Evolutionary conservation across 2,329 filamentous ascomycete genomes (phyloP), one percentile per base, ranked within the genome.

Genomic region (Fusarium heterosporum): DNA sequence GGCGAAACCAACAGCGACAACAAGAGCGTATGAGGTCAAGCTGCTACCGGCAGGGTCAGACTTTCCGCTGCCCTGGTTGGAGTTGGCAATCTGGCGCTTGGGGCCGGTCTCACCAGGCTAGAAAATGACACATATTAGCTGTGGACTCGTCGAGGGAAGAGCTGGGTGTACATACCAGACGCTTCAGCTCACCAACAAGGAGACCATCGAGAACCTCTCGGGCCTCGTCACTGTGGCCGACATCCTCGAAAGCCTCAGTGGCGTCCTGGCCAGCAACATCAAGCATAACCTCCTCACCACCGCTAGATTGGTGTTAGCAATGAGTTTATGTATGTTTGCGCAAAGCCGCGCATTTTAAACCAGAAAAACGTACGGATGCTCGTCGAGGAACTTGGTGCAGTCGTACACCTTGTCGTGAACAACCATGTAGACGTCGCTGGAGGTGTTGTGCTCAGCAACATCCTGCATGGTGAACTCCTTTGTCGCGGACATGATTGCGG

Each of bases 371-470:
- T 84, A 90, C 88, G 96, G 96, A 81, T 99, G 96, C 89, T 99
- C 96, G 78, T 98, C 95, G 72, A 98, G 85, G 81, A 99, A 99
- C 81, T 90, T 91, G 75, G 89, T 87, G 78, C 85, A 81, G 80
- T 98, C 88, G 88, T 98, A 99, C 83, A 99, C 90, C 85, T 97
- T 97, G 82, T 97, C 94, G 84, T 98, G 93, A 75, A 99, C 89
- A 68, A 97, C 90, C 75, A 97, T 79, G 84, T 87, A 97, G 69
- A 97, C 84, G 80, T 98, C 93, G 87, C 93, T 97, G 89, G 97
- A 97, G 81, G 87, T 89, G 84, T 90, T 92, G 87, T 97, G 93
- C 82, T 89, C 88, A 66, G 91, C 85, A 81, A 97, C 88, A 80
- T 97, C 92, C 76, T 90, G 84, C 82, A 89, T 92, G 75, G 91